Conservation (phyloP, 1,139 yeast genomes). For the Ogataea hybrid region DNA sequence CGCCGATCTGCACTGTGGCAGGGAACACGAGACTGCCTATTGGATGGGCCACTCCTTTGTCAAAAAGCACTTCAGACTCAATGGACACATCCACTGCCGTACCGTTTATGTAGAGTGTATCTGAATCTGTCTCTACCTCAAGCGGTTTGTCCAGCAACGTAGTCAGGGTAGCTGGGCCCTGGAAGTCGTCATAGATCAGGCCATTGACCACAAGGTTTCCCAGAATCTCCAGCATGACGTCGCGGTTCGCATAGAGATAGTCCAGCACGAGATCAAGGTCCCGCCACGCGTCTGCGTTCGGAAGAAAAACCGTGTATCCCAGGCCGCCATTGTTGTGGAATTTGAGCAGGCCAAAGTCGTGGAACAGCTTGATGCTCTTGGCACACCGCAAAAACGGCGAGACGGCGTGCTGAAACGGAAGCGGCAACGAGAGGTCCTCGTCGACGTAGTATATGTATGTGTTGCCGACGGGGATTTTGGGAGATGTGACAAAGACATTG, state of each 20-base stretch:
- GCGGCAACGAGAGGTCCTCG: slow-evolving; percentile 56
- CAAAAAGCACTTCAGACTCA: slow-evolving; percentile 68
- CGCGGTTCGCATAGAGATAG: slow-evolving; percentile 53
- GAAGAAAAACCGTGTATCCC: slow-evolving; percentile 79
- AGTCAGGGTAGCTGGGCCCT: slow-evolving; percentile 30
- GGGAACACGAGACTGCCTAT: slow-evolving; percentile 61
- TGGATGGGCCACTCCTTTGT: slow-evolving; percentile 85
- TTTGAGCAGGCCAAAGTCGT: slow-evolving; percentile 46
- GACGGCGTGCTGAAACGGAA: slow-evolving; percentile 48
- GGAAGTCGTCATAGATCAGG: slow-evolving; percentile 65
- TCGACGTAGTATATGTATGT: slow-evolving; percentile 64
- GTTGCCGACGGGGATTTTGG: slow-evolving; percentile 44
- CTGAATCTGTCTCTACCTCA: slow-evolving; percentile 20
- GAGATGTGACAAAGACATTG: slow-evolving; percentile 42
- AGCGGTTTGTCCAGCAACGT: slow-evolving; percentile 42
- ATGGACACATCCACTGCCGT: slow-evolving; percentile 31
- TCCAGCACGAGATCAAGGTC: slow-evolving; percentile 58
- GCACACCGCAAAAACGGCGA: slow-evolving; percentile 56
- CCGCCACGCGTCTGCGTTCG: slow-evolving; percentile 78
- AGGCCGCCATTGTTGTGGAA: slow-evolving; percentile 28
- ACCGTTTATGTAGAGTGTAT: slow-evolving; percentile 30
- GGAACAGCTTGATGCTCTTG: slow-evolving; percentile 47
- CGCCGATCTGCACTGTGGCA: slow-evolving; percentile 47
- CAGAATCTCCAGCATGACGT: slow-evolving; percentile 51
- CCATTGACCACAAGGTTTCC: slow-evolving; percentile 61